phyloP scores from a whole-genome alignment of 106 monocot species.

The Phalaenopsis equestris region DNA sequence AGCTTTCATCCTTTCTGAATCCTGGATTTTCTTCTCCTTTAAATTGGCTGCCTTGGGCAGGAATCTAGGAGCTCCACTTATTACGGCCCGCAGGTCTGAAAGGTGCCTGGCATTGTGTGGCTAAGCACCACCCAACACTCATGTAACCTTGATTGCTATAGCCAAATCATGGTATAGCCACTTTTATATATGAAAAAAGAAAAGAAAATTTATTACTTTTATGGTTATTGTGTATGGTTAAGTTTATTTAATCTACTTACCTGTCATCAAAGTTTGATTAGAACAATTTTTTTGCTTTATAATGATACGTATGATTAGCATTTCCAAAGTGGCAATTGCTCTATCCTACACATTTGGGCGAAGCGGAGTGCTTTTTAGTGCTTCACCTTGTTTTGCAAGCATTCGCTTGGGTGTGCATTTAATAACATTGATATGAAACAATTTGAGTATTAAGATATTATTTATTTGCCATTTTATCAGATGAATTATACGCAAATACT shows the following conservation, averaged over 20 bases:
- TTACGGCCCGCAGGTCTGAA: neutral
- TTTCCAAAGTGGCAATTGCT: neutral
- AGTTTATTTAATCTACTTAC: neutral
- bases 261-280: neutral
- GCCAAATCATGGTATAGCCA: neutral
- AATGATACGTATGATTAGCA: neutral
- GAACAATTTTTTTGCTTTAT: neutral
- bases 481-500: slow-evolving; percentile 42
- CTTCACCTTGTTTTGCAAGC: neutral
- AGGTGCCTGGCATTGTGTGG: neutral
- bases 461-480: slow-evolving; percentile 12
- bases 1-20: neutral
- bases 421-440: slow-evolving; percentile 1
- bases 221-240: neutral
- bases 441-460: neutral
- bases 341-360: neutral
- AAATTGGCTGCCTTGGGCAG: neutral
- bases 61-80: neutral
- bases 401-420: neutral
- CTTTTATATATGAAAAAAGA: neutral
- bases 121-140: neutral
- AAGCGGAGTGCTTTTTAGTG: neutral
- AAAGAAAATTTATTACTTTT: neutral
- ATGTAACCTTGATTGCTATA: neutral
- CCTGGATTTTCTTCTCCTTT: neutral